Evolutionary conservation across 306 rosid genomes (phyloP).

Genomic region (Prunus dulcis): DNA sequence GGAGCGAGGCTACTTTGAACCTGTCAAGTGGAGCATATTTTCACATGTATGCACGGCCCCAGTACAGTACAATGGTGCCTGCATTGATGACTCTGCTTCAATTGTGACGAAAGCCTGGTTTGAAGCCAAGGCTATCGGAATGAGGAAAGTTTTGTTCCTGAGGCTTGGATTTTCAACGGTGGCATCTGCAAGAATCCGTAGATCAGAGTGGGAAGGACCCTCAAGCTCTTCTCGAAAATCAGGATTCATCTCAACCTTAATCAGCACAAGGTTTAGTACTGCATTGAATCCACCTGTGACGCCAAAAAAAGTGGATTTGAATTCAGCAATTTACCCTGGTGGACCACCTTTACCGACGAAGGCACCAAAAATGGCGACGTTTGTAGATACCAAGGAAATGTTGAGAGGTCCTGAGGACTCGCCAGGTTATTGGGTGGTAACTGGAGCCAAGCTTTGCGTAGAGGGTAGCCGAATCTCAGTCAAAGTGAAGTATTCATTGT

Average conservation of each 20-base stretch:
- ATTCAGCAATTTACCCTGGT: conserved; percentile 68
- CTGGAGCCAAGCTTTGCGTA: conserved; percentile 77
- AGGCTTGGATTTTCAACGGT: conserved; percentile 85
- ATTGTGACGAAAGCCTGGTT: conserved; percentile 87
- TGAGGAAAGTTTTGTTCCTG: conserved; percentile 70
- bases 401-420: conserved; percentile 74
- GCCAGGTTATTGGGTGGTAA: conserved; percentile 95
- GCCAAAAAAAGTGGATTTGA: conserved; percentile 58
- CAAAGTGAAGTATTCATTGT: conserved; percentile 74
- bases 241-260: conserved; percentile 71
- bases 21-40: conserved; percentile 77
- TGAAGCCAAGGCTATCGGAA: conserved; percentile 68
- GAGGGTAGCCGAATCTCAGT: conserved; percentile 66
- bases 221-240: conserved; percentile 62
- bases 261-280: conserved; percentile 69
- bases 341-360: conserved; percentile 75
- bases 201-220: conserved; percentile 88
- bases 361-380: conserved; percentile 58
- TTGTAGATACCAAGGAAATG: conserved; percentile 72
- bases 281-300: conserved; percentile 45
- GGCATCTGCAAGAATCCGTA: conserved; percentile 56
- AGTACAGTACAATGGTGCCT: conserved; percentile 51
- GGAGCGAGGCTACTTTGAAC: conserved; percentile 58
- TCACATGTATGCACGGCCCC: conserved; percentile 88
- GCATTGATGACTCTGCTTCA: conserved; percentile 52